Base-by-base conservation (phyloP, 1,139 yeast genomes). In the Ogataea hybrid region DNA sequence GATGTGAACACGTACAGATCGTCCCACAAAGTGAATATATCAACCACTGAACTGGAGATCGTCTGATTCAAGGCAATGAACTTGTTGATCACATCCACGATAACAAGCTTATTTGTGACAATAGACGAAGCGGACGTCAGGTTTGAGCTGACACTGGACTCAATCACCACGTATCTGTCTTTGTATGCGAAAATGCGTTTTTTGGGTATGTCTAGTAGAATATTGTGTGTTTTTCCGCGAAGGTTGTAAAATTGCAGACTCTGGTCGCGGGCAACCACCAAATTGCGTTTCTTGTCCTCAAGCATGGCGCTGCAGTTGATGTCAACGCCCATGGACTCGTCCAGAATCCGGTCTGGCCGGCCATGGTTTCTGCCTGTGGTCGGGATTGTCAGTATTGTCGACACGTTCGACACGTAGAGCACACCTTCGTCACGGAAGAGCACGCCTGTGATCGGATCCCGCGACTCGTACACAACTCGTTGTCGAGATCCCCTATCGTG, bases 401-500 rank as follows among this genome's bases (percentile, higher is more conserved):
- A 77, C 0, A 95, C 81, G 1, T 95, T 79, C 2, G 85, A 71
- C 25, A 84, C 79, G 57, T 75, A 85, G 17, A 83, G 57, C 6
- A 71, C 46, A 20, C 59, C 51, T 16, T 68, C 68, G 33, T 71
- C 76, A 46, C 70, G 69, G 52, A 84, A 78, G 28, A 75, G 71
- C 2, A 92, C 64, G 0, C 89, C 86, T 0, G 98, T 90, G 20
- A 94, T 74, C 0, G 97, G 96, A 40, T 87, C 94, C 21, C 68
- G 64, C 14, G 81, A 74, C 49, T 84, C 86, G 56, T 80, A 87
- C 1, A 90, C 79, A 0, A 84, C 63, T 27, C 97, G 68, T 57
- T 90, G 97, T 50, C 92, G 77, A 4, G 96, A 80, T 0, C 98
- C 98, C 46, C 96, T 67, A 57, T 94, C 99, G 52, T 92, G 77